Percentiles rank a stretch among this genome's conserved stretches.
Conservation (phyloP, 2,329 filamentous ascomycete genomes). For the Colletotrichum kahawae region DNA sequence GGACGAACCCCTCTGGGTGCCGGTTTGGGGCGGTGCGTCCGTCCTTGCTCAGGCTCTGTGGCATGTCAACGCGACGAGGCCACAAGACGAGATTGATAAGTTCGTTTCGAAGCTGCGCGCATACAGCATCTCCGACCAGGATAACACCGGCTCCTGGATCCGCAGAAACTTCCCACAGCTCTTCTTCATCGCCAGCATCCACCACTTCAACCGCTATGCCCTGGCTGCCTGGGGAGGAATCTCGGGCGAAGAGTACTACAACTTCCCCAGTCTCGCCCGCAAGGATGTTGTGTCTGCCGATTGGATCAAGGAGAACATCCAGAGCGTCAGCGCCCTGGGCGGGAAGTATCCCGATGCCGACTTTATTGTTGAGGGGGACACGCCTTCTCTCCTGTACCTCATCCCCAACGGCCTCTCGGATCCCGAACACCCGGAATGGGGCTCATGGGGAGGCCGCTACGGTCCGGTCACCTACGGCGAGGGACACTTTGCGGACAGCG, state of each 20-base stretch:
- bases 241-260: slow-evolving; percentile 50
- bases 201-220: slow-evolving; percentile 55
- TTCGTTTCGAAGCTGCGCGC: slow-evolving; percentile 46
- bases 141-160: slow-evolving; percentile 56
- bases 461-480: slow-evolving; percentile 6
- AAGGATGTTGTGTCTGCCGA: slow-evolving; percentile 43
- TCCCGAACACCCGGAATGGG: slow-evolving; percentile 42
- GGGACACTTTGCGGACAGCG: slow-evolving; percentile 34
- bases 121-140: slow-evolving; percentile 59
- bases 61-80: slow-evolving; percentile 38
- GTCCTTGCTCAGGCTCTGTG: slow-evolving; percentile 51
- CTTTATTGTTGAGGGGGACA: slow-evolving; percentile 55
- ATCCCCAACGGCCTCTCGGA: slow-evolving; percentile 46
- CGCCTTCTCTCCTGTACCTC: slow-evolving; percentile 43
- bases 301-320: slow-evolving; percentile 53
- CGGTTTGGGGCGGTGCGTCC: slow-evolving; percentile 55
- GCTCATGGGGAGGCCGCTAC: slow-evolving; percentile 49
- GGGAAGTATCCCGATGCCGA: slow-evolving; percentile 42
- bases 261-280: slow-evolving; percentile 52
- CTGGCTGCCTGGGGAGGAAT: slow-evolving; percentile 56
- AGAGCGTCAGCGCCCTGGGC: slow-evolving; percentile 47
- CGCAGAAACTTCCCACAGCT: slow-evolving; percentile 53
- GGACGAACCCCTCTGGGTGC: slow-evolving; percentile 49
- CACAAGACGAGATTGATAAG: slow-evolving; percentile 29
- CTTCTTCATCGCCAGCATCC: slow-evolving; percentile 54